These are phyloP conservation scores for Claviceps monticola DNA, from an alignment of 2,329 filamentous ascomycete species.

Conservation along the genomic window DNA sequence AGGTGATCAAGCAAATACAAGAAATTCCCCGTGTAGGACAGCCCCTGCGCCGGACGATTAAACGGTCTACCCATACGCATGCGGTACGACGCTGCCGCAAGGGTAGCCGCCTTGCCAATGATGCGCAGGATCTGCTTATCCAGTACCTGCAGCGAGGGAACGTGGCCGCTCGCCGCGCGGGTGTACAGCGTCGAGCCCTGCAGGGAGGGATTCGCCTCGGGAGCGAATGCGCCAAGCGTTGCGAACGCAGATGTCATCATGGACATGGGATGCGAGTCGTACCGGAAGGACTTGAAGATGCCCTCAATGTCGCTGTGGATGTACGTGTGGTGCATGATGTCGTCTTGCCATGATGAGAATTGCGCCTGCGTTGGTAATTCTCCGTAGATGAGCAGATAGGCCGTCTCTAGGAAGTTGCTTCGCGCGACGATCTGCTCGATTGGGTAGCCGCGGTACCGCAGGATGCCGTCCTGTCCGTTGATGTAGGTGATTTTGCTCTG, in stretches of 20 bases:
- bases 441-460: slow-evolving; percentile 38
- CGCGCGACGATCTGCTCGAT: slow-evolving; percentile 36
- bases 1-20: slow-evolving; percentile 39
- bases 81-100: slow-evolving; percentile 36
- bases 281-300: slow-evolving; percentile 37
- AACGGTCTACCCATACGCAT: slow-evolving; percentile 38
- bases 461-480: slow-evolving; percentile 35
- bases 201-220: slow-evolving; percentile 36
- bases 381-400: slow-evolving; percentile 37
- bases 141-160: slow-evolving; percentile 26
- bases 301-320: slow-evolving; percentile 34
- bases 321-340: slow-evolving; percentile 37
- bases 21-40: slow-evolving; percentile 41
- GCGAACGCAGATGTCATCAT: slow-evolving; percentile 37
- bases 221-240: slow-evolving; percentile 33
- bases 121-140: slow-evolving; percentile 40
- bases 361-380: slow-evolving; percentile 31
- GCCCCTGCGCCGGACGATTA: slow-evolving; percentile 31
- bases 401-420: slow-evolving; percentile 35
- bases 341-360: slow-evolving; percentile 27
- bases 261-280: slow-evolving; percentile 38
- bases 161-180: slow-evolving; percentile 26
- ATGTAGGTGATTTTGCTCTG: slow-evolving; percentile 37
- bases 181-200: slow-evolving; percentile 36
- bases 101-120: slow-evolving; percentile 35